These are phyloP conservation scores for Taphrina flavorubra DNA, from an alignment of 1,139 yeast species.

Conservation along the genomic window DNA sequence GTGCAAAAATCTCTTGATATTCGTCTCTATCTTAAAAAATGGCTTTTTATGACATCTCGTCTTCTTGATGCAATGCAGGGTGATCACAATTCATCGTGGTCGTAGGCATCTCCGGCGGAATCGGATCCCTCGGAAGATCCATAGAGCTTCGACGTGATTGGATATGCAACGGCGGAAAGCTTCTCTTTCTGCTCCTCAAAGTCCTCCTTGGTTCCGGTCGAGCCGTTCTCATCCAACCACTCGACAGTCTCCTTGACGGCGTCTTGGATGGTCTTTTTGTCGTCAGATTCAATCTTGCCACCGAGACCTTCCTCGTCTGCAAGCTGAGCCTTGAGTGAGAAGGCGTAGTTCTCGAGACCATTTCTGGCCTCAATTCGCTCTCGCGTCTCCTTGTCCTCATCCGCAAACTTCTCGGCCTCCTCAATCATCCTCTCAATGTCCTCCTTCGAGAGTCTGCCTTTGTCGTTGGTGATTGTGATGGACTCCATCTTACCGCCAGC, in stretches of 20 bases:
- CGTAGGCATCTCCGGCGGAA: slow-evolving; percentile 65
- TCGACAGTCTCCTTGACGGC: slow-evolving; percentile 86
- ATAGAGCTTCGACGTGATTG: slow-evolving; percentile 90
- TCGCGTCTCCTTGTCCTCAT: slow-evolving; percentile 81
- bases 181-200: slow-evolving; percentile 91
- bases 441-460: slow-evolving; percentile 91
- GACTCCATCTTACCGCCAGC: slow-evolving; percentile 89
- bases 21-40: slow-evolving; percentile 10
- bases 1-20: not conserved
- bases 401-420: slow-evolving; percentile 90
- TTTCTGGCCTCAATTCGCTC: slow-evolving; percentile 86
- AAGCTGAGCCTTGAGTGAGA: slow-evolving; percentile 78
- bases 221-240: slow-evolving; percentile 88
- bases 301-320: slow-evolving; percentile 72
- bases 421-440: slow-evolving; percentile 93
- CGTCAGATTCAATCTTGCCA: slow-evolving; percentile 83
- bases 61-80: slow-evolving; percentile 3
- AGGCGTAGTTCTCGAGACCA: slow-evolving; percentile 86
- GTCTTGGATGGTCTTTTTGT: slow-evolving; percentile 85
- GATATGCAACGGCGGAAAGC: slow-evolving; percentile 81
- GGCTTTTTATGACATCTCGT: not conserved
- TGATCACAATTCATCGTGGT: slow-evolving; percentile 64
- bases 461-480: slow-evolving; percentile 93
- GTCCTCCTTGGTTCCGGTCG: slow-evolving; percentile 87
- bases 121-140: slow-evolving; percentile 62